Percentiles rank a stretch among this genome's conserved stretches.
Evolutionary conservation across 139 green algal species (phyloP).

Genomic region (Chlamydomonas sphaeroides): DNA sequence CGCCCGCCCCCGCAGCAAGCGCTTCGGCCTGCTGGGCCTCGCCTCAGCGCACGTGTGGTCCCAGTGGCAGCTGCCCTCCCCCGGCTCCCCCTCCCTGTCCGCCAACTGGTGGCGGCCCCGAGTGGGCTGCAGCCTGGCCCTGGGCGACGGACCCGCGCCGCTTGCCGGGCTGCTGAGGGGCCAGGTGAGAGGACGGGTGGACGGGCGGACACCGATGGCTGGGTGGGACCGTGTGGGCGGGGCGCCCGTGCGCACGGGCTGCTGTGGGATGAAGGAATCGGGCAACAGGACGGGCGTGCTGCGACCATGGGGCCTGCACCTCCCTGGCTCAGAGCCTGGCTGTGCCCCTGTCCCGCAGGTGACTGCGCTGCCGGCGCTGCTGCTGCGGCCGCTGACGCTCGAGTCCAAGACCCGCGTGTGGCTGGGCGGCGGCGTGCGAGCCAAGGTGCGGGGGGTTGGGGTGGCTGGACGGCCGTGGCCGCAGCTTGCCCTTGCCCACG

Average conservation of each 20-base stretch:
- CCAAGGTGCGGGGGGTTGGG: too few relatives aligned
- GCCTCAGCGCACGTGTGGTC: neutral
- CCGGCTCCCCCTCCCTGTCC: neutral
- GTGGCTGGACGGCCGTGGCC: too few relatives aligned
- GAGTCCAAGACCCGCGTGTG: conserved; percentile 8
- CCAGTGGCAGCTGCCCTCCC: neutral
- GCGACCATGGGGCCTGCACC: too few relatives aligned
- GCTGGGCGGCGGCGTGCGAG: neutral
- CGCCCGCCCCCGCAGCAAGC: conserved; percentile 6
- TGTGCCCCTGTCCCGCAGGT: too few relatives aligned
- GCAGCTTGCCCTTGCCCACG: too few relatives aligned
- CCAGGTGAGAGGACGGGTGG: too few relatives aligned
- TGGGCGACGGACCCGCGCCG: neutral
- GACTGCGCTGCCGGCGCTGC: neutral
- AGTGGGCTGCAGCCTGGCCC: neutral
- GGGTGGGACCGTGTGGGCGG: neutral
- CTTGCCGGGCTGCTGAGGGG: too few relatives aligned
- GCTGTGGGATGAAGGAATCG: too few relatives aligned
- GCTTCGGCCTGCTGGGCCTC: neutral
- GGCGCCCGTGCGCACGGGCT: too few relatives aligned
- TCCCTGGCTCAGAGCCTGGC: too few relatives aligned
- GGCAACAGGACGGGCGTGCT: too few relatives aligned
- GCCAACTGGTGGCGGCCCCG: neutral
- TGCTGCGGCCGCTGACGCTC: neutral
- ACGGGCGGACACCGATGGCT: too few relatives aligned